Base-by-base conservation (phyloP, 108 stramenopile species). In the Asterionellopsis glacialis region DNA sequence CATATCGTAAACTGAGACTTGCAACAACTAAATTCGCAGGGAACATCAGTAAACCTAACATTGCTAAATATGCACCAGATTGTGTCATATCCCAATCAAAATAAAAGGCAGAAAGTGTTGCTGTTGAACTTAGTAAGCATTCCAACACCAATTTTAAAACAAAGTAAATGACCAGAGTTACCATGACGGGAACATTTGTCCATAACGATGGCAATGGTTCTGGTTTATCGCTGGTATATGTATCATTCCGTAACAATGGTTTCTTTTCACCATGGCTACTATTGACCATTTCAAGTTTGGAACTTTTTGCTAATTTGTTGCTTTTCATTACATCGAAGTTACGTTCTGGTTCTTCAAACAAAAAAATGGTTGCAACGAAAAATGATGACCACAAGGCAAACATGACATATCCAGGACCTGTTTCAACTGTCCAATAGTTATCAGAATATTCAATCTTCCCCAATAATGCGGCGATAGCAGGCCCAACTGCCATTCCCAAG, bases 401-500 rank as follows among this genome's bases (percentile, higher is more conserved):
- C 94, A 95, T 95, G 44, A 91, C 43, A 67, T 72, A 91, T 10
- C 88, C 83, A 23, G 90, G 85, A 22, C 88, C 80, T 55, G 78
- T 96, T 61, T 84, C 84, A 15, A 79, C 77, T 51, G 72, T 77
- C 69, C 67, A 80, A 33, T 52, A 69, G 11, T 52, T 41, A 50
- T 71, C 45, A 16, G 61, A 21, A 41, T 68, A 64, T 52, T 80
- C 66, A 16, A 85, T 38, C 11, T 68, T 41, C 26, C 65, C 69
- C 48, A 88, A 73, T 28, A 85, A 55, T 45, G 77, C 73, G 10
- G 93, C 90, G 45, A 95, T 43, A 24, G 72, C 84, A 24, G 95
- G 95, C 27, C 95, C 95, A 13, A 79, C 73, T 13, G 95, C 88
- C 88, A 91, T 93, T 1, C 92, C 95, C n/a, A 90, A 57, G 1